These are phyloP conservation scores for Aspergillus asperescens DNA, from an alignment of 495 filamentous ascomycete species.

Conservation along the genomic window DNA sequence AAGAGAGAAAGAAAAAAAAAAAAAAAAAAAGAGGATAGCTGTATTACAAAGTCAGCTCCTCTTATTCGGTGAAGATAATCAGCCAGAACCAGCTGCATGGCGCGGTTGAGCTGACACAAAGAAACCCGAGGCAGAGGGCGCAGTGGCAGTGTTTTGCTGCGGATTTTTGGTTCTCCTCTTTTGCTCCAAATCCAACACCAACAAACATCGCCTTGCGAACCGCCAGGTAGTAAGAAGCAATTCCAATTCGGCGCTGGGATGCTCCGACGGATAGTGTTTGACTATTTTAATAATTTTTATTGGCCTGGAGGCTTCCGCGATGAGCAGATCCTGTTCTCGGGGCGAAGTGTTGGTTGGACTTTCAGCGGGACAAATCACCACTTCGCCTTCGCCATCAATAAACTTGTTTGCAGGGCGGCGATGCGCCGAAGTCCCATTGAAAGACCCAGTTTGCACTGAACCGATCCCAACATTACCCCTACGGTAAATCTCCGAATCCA, in stretches of 20 bases:
- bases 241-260: background rate
- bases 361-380: slow-evolving; percentile 10
- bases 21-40: no score
- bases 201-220: background rate
- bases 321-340: no score
- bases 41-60: no score
- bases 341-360: slow-evolving; percentile 8
- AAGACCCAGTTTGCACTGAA: background rate
- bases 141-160: slow-evolving; percentile 8
- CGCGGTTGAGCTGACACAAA: slow-evolving; percentile 6
- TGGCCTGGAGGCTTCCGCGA: no score
- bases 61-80: no score
- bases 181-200: background rate
- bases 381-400: background rate
- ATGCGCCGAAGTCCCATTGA: background rate
- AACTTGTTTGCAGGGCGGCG: background rate
- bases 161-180: background rate
- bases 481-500: background rate
- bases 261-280: background rate
- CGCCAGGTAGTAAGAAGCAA: background rate
- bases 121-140: background rate
- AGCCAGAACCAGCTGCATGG: background rate
- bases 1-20: no score
- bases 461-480: background rate
- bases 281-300: background rate